Evolutionary conservation across 2,329 filamentous ascomycete genomes (phyloP).

Genomic region (Talaromyces sp.): DNA sequence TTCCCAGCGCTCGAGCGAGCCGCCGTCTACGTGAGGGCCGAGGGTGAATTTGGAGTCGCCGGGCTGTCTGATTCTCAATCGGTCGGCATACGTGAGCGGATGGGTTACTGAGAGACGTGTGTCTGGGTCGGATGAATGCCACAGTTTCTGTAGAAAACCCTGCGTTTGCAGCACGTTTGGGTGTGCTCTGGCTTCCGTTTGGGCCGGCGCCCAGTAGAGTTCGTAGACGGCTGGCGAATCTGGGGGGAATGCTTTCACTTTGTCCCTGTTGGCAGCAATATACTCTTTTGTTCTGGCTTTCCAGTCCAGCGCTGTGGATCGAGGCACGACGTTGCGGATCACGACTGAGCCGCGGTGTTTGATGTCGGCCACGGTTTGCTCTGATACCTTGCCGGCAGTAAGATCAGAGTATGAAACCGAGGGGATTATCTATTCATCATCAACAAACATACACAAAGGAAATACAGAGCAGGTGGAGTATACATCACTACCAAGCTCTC

Average conservation of each 20-base stretch:
- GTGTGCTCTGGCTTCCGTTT: constrained; percentile 63
- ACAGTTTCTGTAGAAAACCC: constrained; percentile 57
- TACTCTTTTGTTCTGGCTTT: constrained; percentile 64
- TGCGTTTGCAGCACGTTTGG: constrained; percentile 59
- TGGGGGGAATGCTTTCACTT: constrained; percentile 57
- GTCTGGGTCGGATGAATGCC: constrained; percentile 51
- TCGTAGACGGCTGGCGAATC: constrained; percentile 62
- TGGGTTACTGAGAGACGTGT: constrained; percentile 49
- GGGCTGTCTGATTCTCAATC: constrained; percentile 65
- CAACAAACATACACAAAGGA: background rate
- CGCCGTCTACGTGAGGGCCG: constrained; percentile 68
- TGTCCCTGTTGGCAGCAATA: constrained; percentile 52
- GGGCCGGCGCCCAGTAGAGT: constrained; percentile 45
- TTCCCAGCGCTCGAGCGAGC: constrained; percentile 72
- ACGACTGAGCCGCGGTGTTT: constrained; percentile 57
- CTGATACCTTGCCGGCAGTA: constrained; percentile 29
- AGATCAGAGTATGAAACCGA: constrained; percentile 38
- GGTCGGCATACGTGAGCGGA: constrained; percentile 64
- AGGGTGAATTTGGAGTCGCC: constrained; percentile 67
- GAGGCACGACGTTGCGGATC: constrained; percentile 60
- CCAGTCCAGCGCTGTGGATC: constrained; percentile 57
- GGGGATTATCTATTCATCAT: constrained; percentile 31
- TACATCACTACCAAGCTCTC: constrained; percentile 35
- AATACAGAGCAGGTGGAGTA: constrained; percentile 8
- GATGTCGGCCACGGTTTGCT: constrained; percentile 45